These are phyloP conservation scores for Teratosphaeria zuluensis DNA, from an alignment of 2,329 filamentous ascomycete genomes.

Conservation along the genomic window DNA sequence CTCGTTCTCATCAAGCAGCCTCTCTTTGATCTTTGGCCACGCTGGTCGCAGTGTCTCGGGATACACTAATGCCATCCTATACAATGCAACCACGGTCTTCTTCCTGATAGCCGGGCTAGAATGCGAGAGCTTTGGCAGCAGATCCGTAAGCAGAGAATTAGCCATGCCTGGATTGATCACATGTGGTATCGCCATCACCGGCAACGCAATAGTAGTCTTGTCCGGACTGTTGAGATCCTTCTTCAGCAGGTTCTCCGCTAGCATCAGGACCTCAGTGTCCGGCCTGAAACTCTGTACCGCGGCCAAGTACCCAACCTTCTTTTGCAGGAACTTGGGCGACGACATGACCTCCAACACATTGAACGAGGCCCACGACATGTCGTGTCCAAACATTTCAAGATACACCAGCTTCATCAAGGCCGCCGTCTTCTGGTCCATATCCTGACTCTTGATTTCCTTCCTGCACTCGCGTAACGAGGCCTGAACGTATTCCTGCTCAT, in stretches of 20 bases:
- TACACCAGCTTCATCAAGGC: conserved; percentile 93
- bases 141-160: conserved; percentile 75
- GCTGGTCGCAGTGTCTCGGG: conserved; percentile 84
- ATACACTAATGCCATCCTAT: conserved; percentile 88
- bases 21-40: conserved; percentile 96
- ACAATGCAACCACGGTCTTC: conserved; percentile 91
- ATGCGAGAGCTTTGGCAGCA: conserved; percentile 78
- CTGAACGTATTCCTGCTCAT: conserved; percentile 90
- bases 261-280: conserved; percentile 94
- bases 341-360: conserved; percentile 99
- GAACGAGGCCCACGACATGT: conserved; percentile 99
- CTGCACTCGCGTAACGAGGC: conserved; percentile 92
- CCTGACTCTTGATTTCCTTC: conserved; percentile 79
- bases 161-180: conserved; percentile 88
- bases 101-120: conserved; percentile 80
- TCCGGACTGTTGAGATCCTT: conserved; percentile 75
- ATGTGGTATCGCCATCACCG: conserved; percentile 83
- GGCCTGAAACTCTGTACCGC: conserved; percentile 93
- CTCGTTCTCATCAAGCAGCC: conserved; percentile 79
- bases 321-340: conserved; percentile 86
- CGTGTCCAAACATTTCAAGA: conserved; percentile 96
- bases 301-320: conserved; percentile 87
- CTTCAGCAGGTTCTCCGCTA: conserved; percentile 92
- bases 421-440: conserved; percentile 96
- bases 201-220: conserved; percentile 70